These are phyloP conservation scores for Melampsora larici-populina DNA, from an alignment of 1,284 basidiomycete genomes.

Conservation along the genomic window DNA sequence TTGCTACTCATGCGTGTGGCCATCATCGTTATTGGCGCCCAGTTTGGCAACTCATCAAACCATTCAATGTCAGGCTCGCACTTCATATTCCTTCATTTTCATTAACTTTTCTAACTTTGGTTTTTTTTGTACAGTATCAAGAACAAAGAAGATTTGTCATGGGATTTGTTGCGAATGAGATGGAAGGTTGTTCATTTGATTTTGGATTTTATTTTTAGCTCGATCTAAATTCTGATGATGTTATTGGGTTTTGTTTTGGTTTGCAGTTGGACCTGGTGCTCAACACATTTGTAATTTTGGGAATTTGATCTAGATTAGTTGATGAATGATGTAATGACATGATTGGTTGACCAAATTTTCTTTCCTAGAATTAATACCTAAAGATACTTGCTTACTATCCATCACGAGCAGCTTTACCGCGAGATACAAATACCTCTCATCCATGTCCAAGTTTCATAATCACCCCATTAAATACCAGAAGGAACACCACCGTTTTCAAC, in stretches of 20 bases:
- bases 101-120: too few relatives aligned
- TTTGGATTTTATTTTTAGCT: background rate
- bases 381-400: constrained; percentile 39
- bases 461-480: background rate
- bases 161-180: constrained; percentile 31
- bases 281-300: background rate
- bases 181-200: constrained; percentile 19
- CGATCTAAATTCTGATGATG: background rate
- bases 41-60: too few relatives aligned
- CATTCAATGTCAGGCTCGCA: too few relatives aligned
- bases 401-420: constrained; percentile 18
- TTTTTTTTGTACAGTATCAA: too few relatives aligned
- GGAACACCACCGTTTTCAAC: background rate
- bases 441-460: background rate
- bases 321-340: background rate
- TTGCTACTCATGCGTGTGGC: too few relatives aligned
- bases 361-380: constrained; percentile 35
- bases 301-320: background rate
- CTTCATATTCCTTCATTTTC: too few relatives aligned
- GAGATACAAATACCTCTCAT: background rate
- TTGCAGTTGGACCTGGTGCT: constrained; percentile 21
- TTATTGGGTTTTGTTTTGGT: background rate
- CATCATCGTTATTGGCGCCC: too few relatives aligned
- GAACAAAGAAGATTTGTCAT: constrained; percentile 38
- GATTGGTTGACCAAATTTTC: background rate